Base-by-base conservation (phyloP, 805 yeast genomes). In the Pichia manshurica region DNA sequence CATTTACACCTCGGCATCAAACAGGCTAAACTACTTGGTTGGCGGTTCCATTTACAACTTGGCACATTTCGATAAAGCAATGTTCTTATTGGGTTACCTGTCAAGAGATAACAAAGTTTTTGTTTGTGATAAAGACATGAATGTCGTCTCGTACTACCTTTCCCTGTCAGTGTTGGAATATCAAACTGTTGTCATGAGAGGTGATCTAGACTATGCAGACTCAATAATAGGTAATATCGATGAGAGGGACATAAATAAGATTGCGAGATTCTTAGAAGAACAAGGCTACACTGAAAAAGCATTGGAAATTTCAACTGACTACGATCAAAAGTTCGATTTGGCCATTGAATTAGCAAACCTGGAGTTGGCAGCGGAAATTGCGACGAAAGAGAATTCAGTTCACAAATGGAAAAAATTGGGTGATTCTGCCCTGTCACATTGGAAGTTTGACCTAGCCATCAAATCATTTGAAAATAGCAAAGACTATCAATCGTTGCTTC, bases 101-200 rank as follows among this genome's bases (percentile, higher is more conserved):
- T 86, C 96, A 37, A 79, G 91, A 61, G 98, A 91, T 61, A 87
- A 87, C 59, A 87, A 83, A 57, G 82, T 93, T 47, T 93, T 89
- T 64, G 79, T 93, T 58, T 81, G 93, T 52, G 99, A 93, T 71
- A 90, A 89, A 69, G 89, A 91, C 52, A 77, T 89, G 61, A 84
- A 85, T 55, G 83, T 93, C 42, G 71, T 84, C 37, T 79, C 95
- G 20, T 89, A 90, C 73, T 81, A 75, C 60, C 75, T 93, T 44
- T 87, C 96, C 32, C 69, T 91, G 32, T 79, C 89, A 9, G 96
- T 93, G 4, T 75, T 93, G 55, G 98, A 91, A 71, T 90, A 89
- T 70, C 98, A 93, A 73, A 93, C 99, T 1, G 79, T 90, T 48
- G 96, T 91, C 3, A 75, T 91, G 67, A 83, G 99, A 64, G 97